phyloP scores from a whole-genome alignment of 2,329 filamentous ascomycete genomes.

The Alternaria arbusti region DNA sequence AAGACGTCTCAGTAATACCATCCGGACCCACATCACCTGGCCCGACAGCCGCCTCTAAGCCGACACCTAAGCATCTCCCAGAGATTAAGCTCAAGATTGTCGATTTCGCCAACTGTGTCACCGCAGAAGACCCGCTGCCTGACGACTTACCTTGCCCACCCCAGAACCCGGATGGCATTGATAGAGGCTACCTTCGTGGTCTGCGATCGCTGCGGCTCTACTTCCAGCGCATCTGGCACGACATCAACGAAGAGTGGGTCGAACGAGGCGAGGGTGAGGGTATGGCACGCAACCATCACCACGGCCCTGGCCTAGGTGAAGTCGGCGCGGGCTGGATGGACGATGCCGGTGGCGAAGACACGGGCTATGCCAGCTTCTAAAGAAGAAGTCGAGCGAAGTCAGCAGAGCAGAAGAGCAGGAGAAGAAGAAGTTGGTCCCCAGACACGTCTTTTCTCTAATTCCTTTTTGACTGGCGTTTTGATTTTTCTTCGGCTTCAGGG shows the following conservation, averaged over 20 bases:
- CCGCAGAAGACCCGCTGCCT: slow-evolving; percentile 73
- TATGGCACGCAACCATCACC: slow-evolving; percentile 40
- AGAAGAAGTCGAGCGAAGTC: neutral
- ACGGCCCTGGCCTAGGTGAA: slow-evolving; percentile 43
- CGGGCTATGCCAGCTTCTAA: slow-evolving; percentile 48
- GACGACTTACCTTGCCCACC: slow-evolving; percentile 76
- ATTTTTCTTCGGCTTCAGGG: neutral
- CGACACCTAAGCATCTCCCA: slow-evolving; percentile 37
- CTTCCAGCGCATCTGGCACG: slow-evolving; percentile 84
- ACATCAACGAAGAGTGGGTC: slow-evolving; percentile 63
- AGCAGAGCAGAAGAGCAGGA: neutral
- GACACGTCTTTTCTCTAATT: neutral
- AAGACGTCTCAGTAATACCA: slow-evolving; percentile 23
- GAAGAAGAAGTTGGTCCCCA: neutral
- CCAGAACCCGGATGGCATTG: slow-evolving; percentile 77
- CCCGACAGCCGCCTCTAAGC: slow-evolving; percentile 13
- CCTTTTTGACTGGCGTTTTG: neutral
- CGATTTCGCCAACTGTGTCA: slow-evolving; percentile 97
- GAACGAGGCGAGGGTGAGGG: slow-evolving; percentile 53
- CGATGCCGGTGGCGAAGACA: slow-evolving; percentile 40
- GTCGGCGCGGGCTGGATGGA: slow-evolving; percentile 46
- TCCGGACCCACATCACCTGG: slow-evolving; percentile 37
- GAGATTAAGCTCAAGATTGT: slow-evolving; percentile 94
- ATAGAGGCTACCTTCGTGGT: slow-evolving; percentile 87
- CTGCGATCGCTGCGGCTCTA: slow-evolving; percentile 79